Evolutionary conservation across 1,284 basidiomycete species (phyloP).

Genomic region (Cutaneotrichosporon arboriforme): DNA sequence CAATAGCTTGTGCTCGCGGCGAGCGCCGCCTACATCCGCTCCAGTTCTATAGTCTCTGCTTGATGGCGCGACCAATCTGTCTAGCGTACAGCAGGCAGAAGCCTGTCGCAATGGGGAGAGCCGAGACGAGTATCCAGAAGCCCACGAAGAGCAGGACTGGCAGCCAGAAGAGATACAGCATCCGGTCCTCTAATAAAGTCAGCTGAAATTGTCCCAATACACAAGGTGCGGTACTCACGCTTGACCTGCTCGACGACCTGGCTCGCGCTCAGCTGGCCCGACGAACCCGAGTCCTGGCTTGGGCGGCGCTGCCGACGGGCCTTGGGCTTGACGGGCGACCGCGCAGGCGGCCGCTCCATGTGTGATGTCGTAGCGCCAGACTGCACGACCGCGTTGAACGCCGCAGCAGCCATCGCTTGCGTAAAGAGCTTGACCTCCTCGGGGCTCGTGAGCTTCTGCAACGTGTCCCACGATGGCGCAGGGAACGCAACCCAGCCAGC

Average conservation of each 20-base stretch:
- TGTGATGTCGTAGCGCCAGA: slow-evolving; percentile 29
- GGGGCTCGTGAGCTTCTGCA: slow-evolving; percentile 39
- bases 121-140: slow-evolving; percentile 44
- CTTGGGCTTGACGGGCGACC: slow-evolving; percentile 10
- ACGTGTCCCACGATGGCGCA: slow-evolving; percentile 41
- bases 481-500: slow-evolving; percentile 40
- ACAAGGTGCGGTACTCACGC: slow-evolving; percentile 53
- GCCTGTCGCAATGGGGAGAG: slow-evolving; percentile 41
- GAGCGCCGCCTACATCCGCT: too few relatives aligned
- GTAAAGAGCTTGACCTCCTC: slow-evolving; percentile 44
- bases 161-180: slow-evolving; percentile 91
- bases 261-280: slow-evolving; percentile 8
- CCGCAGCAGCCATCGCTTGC: slow-evolving; percentile 43
- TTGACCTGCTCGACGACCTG: slow-evolving; percentile 36
- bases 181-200: slow-evolving; percentile 66
- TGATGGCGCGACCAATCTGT: slow-evolving; percentile 40
- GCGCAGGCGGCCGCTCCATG: slow-evolving; percentile 5
- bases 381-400: slow-evolving; percentile 42
- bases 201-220: not conserved
- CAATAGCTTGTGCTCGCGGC: too few relatives aligned
- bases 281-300: slow-evolving; percentile 15
- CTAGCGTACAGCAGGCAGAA: slow-evolving; percentile 42
- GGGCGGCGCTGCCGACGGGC: slow-evolving; percentile 9
- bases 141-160: slow-evolving; percentile 61
- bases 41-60: slow-evolving; percentile 24